A percentile compares a stretch with the other conserved stretches of the same genome.
phyloP scores from a whole-genome alignment of 129 eudicot species.

The Daucus carota region DNA sequence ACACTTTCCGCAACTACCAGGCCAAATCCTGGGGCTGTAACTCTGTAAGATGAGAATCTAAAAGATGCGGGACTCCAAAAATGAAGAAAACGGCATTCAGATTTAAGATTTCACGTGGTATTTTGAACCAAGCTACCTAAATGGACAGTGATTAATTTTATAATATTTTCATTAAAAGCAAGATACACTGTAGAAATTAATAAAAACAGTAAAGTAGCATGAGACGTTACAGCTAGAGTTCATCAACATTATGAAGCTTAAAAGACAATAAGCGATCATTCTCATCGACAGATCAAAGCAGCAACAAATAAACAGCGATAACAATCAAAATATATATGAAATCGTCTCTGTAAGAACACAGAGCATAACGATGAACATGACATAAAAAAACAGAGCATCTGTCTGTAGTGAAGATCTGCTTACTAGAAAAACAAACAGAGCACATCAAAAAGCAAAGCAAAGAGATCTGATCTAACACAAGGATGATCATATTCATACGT shows the following conservation, averaged over 20 bases:
- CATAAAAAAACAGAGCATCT: not conserved
- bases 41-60: no score
- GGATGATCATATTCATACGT: not conserved
- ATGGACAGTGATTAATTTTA: no score
- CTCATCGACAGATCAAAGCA: not conserved
- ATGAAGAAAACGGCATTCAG: no score
- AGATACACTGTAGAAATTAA: no score
- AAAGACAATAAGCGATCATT: not conserved
- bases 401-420: not conserved
- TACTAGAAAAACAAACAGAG: not conserved
- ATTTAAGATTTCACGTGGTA: no score
- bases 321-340: no score
- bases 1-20: no score
- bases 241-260: not conserved
- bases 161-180: no score
- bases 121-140: not conserved
- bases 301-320: not conserved
- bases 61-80: no score
- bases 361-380: not conserved
- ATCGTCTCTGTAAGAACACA: no score
- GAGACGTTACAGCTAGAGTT: not conserved
- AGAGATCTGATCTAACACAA: not conserved
- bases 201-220: not conserved
- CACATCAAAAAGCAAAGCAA: not conserved
- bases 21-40: no score